Conservation (phyloP, 306 rosid species). For the Rosa persica region DNA sequence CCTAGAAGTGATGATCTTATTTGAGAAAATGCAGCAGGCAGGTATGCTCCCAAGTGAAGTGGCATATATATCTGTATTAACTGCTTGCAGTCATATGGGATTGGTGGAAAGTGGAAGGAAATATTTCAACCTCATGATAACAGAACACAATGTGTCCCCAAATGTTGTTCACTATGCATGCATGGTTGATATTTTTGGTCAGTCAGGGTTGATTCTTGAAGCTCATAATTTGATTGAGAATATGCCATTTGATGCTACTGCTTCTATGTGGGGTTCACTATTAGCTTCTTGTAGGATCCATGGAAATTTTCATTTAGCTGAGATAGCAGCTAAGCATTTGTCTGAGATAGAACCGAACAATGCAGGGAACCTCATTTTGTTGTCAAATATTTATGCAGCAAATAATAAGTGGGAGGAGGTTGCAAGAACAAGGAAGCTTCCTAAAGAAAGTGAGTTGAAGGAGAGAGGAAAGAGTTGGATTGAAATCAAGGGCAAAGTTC, state of each 20-base stretch:
- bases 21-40: constrained; percentile 86
- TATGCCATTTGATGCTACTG: constrained; percentile 64
- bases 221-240: constrained; percentile 57
- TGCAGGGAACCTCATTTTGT: constrained; percentile 84
- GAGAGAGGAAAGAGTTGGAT: constrained; percentile 88
- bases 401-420: constrained; percentile 77
- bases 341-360: constrained; percentile 75
- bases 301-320: constrained; percentile 64
- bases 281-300: constrained; percentile 72
- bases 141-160: constrained; percentile 58
- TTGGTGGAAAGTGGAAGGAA: constrained; percentile 61
- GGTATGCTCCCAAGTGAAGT: constrained; percentile 69
- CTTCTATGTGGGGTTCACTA: constrained; percentile 89
- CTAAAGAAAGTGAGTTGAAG: constrained; percentile 64
- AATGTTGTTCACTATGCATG: constrained; percentile 70
- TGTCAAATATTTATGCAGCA: constrained; percentile 75
- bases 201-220: constrained; percentile 58
- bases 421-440: constrained; percentile 66
- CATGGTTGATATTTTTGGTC: constrained; percentile 77
- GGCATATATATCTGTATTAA: constrained; percentile 59
- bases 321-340: constrained; percentile 70
- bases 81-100: constrained; percentile 83
- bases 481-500: constrained; percentile 65
- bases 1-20: constrained; percentile 63
- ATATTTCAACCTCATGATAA: constrained; percentile 63